Conservation (phyloP, 2,329 filamentous ascomycete genomes). For the Colletotrichum neosansevieriae region DNA sequence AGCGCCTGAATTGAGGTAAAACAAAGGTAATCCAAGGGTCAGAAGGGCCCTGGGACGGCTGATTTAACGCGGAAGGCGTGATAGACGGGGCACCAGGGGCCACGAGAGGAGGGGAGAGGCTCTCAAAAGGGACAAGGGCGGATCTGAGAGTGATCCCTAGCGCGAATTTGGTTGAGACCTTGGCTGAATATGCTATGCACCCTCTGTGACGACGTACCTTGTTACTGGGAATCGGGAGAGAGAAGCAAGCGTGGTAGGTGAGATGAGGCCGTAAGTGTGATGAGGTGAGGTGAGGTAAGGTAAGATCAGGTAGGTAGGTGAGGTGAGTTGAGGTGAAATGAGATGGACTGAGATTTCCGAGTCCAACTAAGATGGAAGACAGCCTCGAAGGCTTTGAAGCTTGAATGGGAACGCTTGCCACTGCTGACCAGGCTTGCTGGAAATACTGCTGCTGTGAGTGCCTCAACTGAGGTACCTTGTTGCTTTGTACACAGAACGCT, state of each 20-base stretch:
- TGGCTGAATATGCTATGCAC: background rate
- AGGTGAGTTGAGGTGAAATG: background rate
- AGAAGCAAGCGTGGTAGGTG: background rate
- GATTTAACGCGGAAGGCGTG: slow-evolving; percentile 37
- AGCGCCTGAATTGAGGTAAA: slow-evolving; percentile 26
- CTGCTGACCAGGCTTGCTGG: too few relatives aligned
- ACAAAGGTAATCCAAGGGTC: slow-evolving; percentile 6
- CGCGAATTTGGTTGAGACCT: slow-evolving; percentile 15
- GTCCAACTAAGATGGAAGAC: slow-evolving; percentile 1
- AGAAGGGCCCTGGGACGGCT: slow-evolving; percentile 15
- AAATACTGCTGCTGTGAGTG: background rate
- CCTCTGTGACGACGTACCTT: slow-evolving; percentile 1
- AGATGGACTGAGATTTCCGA: background rate
- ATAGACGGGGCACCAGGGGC: slow-evolving; percentile 24
- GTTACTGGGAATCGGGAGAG: slow-evolving; percentile 9
- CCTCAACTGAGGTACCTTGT: background rate
- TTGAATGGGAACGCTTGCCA: too few relatives aligned
- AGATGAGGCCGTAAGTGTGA: too few relatives aligned
- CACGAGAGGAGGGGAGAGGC: slow-evolving; percentile 19
- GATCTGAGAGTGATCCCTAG: slow-evolving; percentile 36
- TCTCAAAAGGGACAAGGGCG: slow-evolving; percentile 30
- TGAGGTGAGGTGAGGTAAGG: background rate
- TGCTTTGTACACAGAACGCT: background rate
- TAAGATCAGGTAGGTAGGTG: background rate
- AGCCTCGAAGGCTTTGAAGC: slow-evolving; percentile 1